Conservation (phyloP, 768 basidiomycete genomes). For the Coprinellus micaceus region DNA sequence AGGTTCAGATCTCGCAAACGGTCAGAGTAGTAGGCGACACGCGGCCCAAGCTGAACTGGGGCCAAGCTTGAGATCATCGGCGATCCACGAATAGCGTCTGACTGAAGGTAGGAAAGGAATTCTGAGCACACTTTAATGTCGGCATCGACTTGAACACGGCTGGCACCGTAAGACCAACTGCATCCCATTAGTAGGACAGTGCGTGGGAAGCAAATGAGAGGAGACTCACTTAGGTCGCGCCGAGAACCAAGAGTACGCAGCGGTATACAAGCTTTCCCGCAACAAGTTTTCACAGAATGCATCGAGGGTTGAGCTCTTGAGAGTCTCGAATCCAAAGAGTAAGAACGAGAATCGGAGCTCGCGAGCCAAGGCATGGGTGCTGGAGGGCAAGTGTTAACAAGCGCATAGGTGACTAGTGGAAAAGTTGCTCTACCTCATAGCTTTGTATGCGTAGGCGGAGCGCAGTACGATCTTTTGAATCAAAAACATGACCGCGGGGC, state of each 20-base stretch:
- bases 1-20: conserved; percentile 65
- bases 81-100: conserved; percentile 63
- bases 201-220: background rate
- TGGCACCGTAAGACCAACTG: conserved; percentile 97
- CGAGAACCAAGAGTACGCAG: conserved; percentile 92
- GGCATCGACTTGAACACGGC: conserved; percentile 83
- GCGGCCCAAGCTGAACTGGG: conserved; percentile 42
- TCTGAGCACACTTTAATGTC: conserved; percentile 87
- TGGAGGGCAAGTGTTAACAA: conserved; percentile 26
- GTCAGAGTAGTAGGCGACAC: conserved; percentile 48
- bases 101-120: conserved; percentile 72
- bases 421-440: conserved; percentile 62
- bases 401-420: background rate
- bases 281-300: conserved; percentile 71
- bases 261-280: conserved; percentile 70
- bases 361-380: conserved; percentile 88
- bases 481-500: conserved; percentile 79
- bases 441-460: conserved; percentile 65
- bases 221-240: conserved; percentile 79
- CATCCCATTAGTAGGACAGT: conserved; percentile 2
- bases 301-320: conserved; percentile 87
- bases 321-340: conserved; percentile 87
- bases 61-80: conserved; percentile 60
- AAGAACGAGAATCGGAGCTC: conserved; percentile 89
- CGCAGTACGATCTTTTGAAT: conserved; percentile 81